Base-by-base conservation (phyloP, 2,329 filamentous ascomycete genomes). In the Xylaria multiplex region DNA sequence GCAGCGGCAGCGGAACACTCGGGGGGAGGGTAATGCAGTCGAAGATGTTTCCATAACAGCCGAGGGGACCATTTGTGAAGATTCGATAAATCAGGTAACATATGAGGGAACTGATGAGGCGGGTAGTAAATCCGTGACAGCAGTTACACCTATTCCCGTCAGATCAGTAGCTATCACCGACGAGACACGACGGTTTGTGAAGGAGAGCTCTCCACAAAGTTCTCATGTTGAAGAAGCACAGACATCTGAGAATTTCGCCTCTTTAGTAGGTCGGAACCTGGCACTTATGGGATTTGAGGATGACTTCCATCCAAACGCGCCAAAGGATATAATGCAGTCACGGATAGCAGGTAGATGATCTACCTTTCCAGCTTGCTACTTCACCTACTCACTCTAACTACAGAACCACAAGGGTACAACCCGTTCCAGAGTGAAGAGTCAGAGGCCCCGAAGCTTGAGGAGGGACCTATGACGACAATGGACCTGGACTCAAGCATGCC, bases 41-140 rank as follows among this genome's bases (percentile, higher is more conserved):
- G 35, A 52, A n/a, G 35, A 8, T 5, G 14, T 27, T 13, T 43
- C 35, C 14, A n/a, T 13, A 27, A 7, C n/a, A 6, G 6, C 14
- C 6, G 27, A 27, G n/a, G 7, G 8, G 53, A 32, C 45, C 37
- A 6, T 22, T 16, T 5, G 16, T 22, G 16, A 27, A 35, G 14
- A 22, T 11, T 37, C 6, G 35, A n/a, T 8, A 5, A 57, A 24
- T 24, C 45, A 14, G 6, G 6, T 45, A 37, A n/a, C 37, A 50
- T 37, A 19, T 52, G 35, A 6, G 27, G 37, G n/a, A 13, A 7
- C 45, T 45, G 24, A 37, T 62, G 35, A 45, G 3, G 8, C 22
- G 3, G 24, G 24, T 45, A 35, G 45, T 27, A 16, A 52, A 62
- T 52, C n/a, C n/a, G 24, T 57, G 35, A 32, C 35, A 35, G 45